Evolutionary conservation across 2,329 filamentous ascomycete genomes (phyloP).

Genomic region (Diplodia corticola): DNA sequence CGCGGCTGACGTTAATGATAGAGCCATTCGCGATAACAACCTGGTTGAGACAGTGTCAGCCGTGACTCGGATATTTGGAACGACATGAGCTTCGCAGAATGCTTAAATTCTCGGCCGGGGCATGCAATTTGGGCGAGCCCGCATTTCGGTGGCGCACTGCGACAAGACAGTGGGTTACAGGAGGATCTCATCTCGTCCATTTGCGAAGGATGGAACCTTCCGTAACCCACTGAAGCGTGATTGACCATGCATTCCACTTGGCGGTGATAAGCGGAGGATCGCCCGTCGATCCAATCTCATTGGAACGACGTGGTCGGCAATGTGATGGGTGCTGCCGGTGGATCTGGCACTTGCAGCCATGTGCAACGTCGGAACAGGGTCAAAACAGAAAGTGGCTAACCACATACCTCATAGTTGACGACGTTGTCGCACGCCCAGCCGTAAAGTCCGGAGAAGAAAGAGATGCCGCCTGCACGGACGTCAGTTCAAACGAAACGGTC

Average conservation of each 20-base stretch:
- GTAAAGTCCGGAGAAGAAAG: constrained; percentile 33
- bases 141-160: neutral
- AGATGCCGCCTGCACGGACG: constrained; percentile 35
- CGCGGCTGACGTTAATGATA: constrained; percentile 33
- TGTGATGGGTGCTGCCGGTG: neutral
- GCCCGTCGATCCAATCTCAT: neutral
- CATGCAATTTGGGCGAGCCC: neutral
- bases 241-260: neutral
- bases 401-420: constrained; percentile 36
- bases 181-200: neutral
- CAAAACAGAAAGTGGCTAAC: constrained; percentile 6
- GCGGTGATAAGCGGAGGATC: neutral
- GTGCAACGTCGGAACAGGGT: constrained; percentile 20
- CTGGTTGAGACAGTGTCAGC: constrained; percentile 20
- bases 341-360: constrained; percentile 8
- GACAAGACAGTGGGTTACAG: neutral
- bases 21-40: constrained; percentile 36
- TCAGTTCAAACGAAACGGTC: neutral
- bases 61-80: constrained; percentile 23
- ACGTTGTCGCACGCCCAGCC: constrained; percentile 42
- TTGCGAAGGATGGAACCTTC: neutral
- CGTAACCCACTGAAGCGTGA: neutral
- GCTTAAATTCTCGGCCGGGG: neutral
- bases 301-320: neutral
- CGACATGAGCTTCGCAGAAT: neutral